Base-by-base conservation (phyloP, 2,329 filamentous ascomycete genomes). In the Fusarium citri region DNA sequence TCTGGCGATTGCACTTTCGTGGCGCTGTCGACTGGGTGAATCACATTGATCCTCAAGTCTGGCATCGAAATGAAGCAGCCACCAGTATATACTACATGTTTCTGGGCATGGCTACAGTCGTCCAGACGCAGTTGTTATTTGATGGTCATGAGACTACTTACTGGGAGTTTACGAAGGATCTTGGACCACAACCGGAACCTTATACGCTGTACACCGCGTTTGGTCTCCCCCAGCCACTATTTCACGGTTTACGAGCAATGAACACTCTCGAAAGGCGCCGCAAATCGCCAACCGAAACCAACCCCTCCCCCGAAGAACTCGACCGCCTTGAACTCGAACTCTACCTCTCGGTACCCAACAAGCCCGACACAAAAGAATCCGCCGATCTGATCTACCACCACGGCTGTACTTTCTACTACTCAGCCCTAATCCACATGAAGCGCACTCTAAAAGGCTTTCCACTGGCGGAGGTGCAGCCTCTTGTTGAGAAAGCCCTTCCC, bases 21-120 rank as follows among this genome's bases (percentile, higher is more conserved):
- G 72, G 72, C 1, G 71, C 72, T 1, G 71, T 74, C 2, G 72
- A 74, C 23, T 74, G 72, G 72, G 72, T 75, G 8, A 75, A 75
- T 18, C 72, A 74, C 20, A 74, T 74, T 2, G 69, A 74, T 18
- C 71, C 72, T 0, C 72, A 75, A 7, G 63, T 75, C 5, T 74
- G 72, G 72, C 60, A 73, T 18, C 59, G 64, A 14, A 71, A 49
- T 5, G 72, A 74, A 16, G 61, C 69, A 10, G 72, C 72, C 2
- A 72, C 71, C 1, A 53, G 66, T 4, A 60, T 75, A 1, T 74
- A 75, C 7, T 73, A 74, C 42, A 74, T 74, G 72, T 74, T 74
- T 18, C 59, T 62, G 7, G 73, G 72, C 10, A 72, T 74, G 64
- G 69, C 71, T 0, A 74, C 69, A 7, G 56, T 74, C 1, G 69